Percentiles rank a stretch among this genome's conserved stretches.
These are phyloP conservation scores for Thuja plicata DNA, from an alignment of 83 land plant species.

Conservation along the genomic window DNA sequence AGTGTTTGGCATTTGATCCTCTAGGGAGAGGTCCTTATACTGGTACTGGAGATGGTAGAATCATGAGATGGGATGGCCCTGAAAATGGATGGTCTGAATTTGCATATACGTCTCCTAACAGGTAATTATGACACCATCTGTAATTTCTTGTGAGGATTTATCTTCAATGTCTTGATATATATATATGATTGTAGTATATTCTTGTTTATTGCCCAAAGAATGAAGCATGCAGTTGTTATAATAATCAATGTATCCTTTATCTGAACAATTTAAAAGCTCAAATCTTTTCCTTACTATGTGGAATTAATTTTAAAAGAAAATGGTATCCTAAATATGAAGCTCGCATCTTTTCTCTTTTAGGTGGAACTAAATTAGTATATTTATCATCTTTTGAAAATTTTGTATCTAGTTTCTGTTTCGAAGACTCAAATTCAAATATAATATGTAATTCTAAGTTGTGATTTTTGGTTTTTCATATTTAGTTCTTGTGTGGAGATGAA, in stretches of 20 bases:
- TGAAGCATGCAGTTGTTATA: neutral
- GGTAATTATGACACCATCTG: conserved; percentile 20
- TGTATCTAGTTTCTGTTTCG: too few relatives aligned
- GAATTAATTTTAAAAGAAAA: too few relatives aligned
- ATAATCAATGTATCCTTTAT: neutral
- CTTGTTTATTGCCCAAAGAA: neutral
- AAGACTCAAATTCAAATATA: too few relatives aligned
- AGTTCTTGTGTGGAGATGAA: too few relatives aligned
- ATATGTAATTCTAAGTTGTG: too few relatives aligned
- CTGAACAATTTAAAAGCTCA: neutral
- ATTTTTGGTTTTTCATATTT: too few relatives aligned
- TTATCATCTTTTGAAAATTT: too few relatives aligned
- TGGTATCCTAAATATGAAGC: too few relatives aligned
- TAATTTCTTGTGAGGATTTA: neutral
- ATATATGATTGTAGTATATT: neutral
- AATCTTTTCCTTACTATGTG: too few relatives aligned
- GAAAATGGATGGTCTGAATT: conserved; percentile 45
- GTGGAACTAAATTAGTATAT: too few relatives aligned
- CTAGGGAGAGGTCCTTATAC: conserved; percentile 67
- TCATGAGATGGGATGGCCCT: conserved; percentile 47
- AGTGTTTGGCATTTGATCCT: conserved; percentile 59
- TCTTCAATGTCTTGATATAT: neutral
- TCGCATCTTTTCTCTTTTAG: too few relatives aligned
- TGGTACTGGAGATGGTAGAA: conserved; percentile 58
- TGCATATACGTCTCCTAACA: conserved; percentile 39